Conservation (phyloP, 352 stramenopile genomes). For the Pythium dissimile region DNA sequence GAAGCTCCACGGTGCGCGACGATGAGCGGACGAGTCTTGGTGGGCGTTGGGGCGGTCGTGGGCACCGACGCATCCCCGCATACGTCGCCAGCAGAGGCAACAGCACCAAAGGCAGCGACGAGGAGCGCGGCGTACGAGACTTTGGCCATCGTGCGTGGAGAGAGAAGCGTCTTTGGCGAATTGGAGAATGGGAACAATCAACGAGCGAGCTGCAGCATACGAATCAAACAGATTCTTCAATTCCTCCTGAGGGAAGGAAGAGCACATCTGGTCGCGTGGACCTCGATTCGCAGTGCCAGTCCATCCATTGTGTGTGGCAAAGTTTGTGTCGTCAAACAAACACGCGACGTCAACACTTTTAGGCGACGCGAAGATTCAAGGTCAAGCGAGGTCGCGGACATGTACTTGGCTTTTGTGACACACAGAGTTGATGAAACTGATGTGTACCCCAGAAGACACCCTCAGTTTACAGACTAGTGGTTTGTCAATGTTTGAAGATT, state of each 20-base stretch:
- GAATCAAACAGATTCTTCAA: no score
- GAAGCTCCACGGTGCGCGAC: slow-evolving; percentile 84
- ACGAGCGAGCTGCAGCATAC: no score
- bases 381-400: no score
- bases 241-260: no score
- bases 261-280: no score
- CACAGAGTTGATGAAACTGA: no score
- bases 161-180: slow-evolving; percentile 12
- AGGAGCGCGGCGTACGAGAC: slow-evolving; percentile 29
- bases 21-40: slow-evolving; percentile 52
- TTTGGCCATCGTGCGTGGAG: slow-evolving; percentile 36
- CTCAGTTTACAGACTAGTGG: not conserved
- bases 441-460: no score
- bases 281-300: no score
- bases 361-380: not conserved
- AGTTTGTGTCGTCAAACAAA: not conserved
- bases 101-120: slow-evolving; percentile 25
- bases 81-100: slow-evolving; percentile 29
- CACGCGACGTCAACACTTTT: not conserved
- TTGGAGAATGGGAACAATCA: slow-evolving; percentile 22
- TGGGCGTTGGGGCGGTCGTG: slow-evolving; percentile 10
- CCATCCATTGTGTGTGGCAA: no score
- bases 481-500: not conserved
- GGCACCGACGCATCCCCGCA: slow-evolving; percentile 27
- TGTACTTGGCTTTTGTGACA: no score